Evolutionary conservation across 257 asterid genomes (phyloP), one percentile per base, ranked within the genome.

Genomic region (Coffea canephora): DNA sequence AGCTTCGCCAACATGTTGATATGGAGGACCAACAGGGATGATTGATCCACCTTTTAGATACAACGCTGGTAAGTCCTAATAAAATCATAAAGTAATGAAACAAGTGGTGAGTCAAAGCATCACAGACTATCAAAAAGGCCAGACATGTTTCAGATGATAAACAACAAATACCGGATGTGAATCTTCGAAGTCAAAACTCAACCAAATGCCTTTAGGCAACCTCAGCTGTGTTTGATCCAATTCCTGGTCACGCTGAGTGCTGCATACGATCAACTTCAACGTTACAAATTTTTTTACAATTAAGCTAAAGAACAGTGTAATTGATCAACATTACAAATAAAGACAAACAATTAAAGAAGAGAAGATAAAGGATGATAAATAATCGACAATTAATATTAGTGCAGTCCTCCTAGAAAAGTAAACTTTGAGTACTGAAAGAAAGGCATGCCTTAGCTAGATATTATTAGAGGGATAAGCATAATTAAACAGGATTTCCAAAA

Each of bases 1-100:
- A 84, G 95, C 93, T 87, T 94, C 57, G 82, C 88, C 96, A 74
- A 90, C 92, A 85, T 94, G 91, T 87, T 90, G 97, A 85, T 83
- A 73, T 57, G 86, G 90, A 73, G 90, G 91, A 78, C 85, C 94
- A 74, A 82, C 78, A 21, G 97, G 98, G 79, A 96, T 84, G 55
- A 96, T 94, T 43, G 97, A 96, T 89, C 99, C 99, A 77, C 99
- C 97, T 87, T 75, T 85, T 77, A 93, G 89, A 87, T 93, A 96
- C 54, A 96, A 74, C 52, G 91, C 94, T 16, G 99, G 99, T 82
- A 96, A 87, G 83, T 96, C 99, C 99, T 96, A 79, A 78, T 55
- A 73, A 16, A 82, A 74, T 84, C 69, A 82, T 74, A 79, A 34
- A 75, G 78, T 15, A 50, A 76, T 80, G 46, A 15, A 83, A 74